Percentiles rank a stretch among this genome's conserved stretches.
phyloP scores from a whole-genome alignment of 2,329 filamentous ascomycete species.

The Aspergillus neotritici region DNA sequence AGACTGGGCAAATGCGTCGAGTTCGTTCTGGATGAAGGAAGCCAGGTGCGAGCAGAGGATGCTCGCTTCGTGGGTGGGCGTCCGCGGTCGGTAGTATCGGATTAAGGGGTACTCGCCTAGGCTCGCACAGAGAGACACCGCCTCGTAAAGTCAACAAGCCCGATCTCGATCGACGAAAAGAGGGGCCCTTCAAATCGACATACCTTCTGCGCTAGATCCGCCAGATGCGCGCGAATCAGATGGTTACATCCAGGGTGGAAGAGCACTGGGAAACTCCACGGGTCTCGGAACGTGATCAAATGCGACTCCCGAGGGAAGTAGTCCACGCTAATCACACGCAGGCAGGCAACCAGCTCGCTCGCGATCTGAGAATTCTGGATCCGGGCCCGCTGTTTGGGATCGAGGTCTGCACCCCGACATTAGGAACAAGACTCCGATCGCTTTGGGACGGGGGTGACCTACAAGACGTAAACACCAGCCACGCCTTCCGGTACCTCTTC shows the following conservation, averaged over 20 bases:
- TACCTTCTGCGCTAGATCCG: conserved; percentile 82
- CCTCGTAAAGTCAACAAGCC: conserved; percentile 42
- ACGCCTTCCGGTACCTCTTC: conserved; percentile 70
- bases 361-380: conserved; percentile 66
- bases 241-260: conserved; percentile 88
- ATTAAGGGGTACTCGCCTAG: conserved; percentile 93
- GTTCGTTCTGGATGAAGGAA: conserved; percentile 81
- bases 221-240: conserved; percentile 76
- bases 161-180: no score
- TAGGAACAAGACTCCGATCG: conserved; percentile 14
- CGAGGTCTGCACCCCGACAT: conserved; percentile 51
- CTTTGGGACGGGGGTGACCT: conserved; percentile 24
- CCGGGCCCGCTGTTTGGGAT: conserved; percentile 63
- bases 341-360: conserved; percentile 69
- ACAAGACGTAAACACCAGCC: conserved; percentile 78
- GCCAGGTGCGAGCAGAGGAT: conserved; percentile 85
- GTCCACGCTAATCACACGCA: conserved; percentile 78
- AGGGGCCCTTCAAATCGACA: background rate
- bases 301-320: conserved; percentile 89
- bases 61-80: conserved; percentile 74
- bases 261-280: conserved; percentile 89
- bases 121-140: conserved; percentile 80
- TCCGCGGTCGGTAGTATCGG: conserved; percentile 76
- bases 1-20: conserved; percentile 82
- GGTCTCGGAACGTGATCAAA: conserved; percentile 84